Conservation (phyloP, 192 early-diverging fungal genomes). For the Podila horticola region DNA sequence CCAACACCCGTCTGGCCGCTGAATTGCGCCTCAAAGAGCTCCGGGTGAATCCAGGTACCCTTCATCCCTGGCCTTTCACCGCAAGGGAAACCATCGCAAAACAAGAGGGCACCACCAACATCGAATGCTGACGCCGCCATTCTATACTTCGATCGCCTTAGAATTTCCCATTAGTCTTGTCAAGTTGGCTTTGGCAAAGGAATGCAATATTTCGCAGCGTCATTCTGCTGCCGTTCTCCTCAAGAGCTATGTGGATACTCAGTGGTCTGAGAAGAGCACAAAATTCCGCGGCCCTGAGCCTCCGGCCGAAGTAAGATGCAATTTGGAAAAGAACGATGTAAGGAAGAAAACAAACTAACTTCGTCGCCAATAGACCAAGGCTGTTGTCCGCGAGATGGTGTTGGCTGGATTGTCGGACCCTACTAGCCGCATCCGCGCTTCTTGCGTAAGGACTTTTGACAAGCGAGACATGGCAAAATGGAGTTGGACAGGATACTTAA, state of each 20-base stretch:
- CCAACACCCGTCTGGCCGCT: slow-evolving; percentile 69
- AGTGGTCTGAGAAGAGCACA: slow-evolving; percentile 75
- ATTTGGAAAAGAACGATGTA: background rate
- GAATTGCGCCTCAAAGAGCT: slow-evolving; percentile 78
- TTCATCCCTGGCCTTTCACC: too few relatives aligned
- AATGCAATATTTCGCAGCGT: slow-evolving; percentile 69
- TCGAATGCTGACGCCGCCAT: background rate
- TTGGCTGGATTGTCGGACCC: slow-evolving; percentile 69
- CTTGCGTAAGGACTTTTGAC: slow-evolving; percentile 56
- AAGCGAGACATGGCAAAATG: background rate
- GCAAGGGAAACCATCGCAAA: background rate
- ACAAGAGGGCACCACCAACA: background rate
- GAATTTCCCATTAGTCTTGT: slow-evolving; percentile 78
- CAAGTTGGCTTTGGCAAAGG: slow-evolving; percentile 69
- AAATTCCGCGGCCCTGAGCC: slow-evolving; percentile 68
- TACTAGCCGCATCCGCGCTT: slow-evolving; percentile 69
- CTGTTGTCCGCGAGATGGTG: slow-evolving; percentile 62
- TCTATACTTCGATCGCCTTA: slow-evolving; percentile 12
- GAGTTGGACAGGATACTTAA: background rate
- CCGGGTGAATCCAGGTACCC: slow-evolving; percentile 67
- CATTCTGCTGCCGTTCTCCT: slow-evolving; percentile 78
- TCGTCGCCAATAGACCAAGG: slow-evolving; percentile 60
- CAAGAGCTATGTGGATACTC: slow-evolving; percentile 76
- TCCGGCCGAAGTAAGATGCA: slow-evolving; percentile 60
- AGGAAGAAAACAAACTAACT: background rate